A percentile compares a stretch with the other conserved stretches of the same genome.
phyloP scores from a whole-genome alignment of 345 rosid genomes.

The Hibiscus mutabilis region DNA sequence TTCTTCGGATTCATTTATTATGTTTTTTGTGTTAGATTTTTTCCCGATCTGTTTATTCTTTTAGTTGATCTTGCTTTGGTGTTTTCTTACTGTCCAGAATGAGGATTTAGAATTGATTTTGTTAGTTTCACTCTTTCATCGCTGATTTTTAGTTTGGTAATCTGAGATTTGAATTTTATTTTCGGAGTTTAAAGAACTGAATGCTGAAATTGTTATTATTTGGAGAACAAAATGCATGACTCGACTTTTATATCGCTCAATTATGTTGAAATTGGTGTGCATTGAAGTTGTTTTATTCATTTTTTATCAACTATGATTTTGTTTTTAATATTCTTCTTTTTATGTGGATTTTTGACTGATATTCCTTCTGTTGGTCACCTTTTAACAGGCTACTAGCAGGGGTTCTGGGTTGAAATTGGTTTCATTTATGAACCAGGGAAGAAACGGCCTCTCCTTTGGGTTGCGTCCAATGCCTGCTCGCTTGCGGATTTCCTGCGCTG shows the following conservation, averaged over 20 bases:
- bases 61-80: neutral
- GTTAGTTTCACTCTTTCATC: neutral
- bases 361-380: neutral
- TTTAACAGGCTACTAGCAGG: constrained; percentile 27
- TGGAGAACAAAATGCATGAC: no score
- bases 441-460: constrained; percentile 30
- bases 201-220: no score
- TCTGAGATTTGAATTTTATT: neutral
- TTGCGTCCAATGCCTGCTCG: constrained; percentile 31
- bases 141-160: neutral
- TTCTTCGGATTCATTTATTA: neutral
- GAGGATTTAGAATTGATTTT: neutral
- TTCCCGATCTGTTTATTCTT: neutral
- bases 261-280: neutral
- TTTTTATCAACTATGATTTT: neutral
- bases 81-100: neutral
- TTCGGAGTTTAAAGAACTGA: no score
- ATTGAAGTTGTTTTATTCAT: no score
- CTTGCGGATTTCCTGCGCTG: constrained; percentile 48
- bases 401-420: constrained; percentile 23
- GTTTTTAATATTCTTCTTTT: no score
- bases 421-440: constrained; percentile 29
- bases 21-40: neutral
- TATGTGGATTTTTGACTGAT: neutral
- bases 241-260: neutral